Evolutionary conservation across 2,329 filamentous ascomycete species (phyloP), one percentile per base, ranked within the genome.

Genomic region (Lachnellula arida): DNA sequence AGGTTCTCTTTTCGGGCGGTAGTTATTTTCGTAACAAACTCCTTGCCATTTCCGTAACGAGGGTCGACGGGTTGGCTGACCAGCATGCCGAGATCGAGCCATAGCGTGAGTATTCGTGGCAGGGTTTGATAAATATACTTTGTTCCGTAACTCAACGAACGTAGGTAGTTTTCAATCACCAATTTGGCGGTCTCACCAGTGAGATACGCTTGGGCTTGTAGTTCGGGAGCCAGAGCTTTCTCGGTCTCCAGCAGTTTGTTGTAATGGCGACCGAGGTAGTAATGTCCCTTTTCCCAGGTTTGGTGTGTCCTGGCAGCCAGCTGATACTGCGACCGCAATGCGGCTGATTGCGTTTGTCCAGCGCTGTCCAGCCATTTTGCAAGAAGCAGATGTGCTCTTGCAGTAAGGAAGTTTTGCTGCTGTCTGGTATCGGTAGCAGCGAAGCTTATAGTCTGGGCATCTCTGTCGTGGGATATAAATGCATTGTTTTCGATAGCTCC

Each of bases 121-220:
- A 99, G 77, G 0, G 92, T 97, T 71, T 97, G 92, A 67, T 96
- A 96, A 44, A 97, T 83, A 71, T 97, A 97, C 73, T 97, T 99
- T 47, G 91, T 94, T 34, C 94, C 94, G 63, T 87, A 93, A 28
- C 86, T 85, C 46, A 97, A 80, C 2, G 92, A 95, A 28, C 93
- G 84, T 46, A 96, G 78, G 67, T 96, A 97, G 68, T 96, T 97
- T 67, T 97, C 91, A 61, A 97, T 89, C 37, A 99, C 89, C 15
- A 97, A 80, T 67, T 92, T 91, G 2, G 91, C 86, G 19, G 87
- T 84, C 69, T 97, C 92, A 40, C 94, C 95, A 11, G 83, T 89
- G 54, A 94, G 74, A 65, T 85, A 91, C 57, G 82, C 78, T 53
- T 91, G 87, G 43, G 81, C 86, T 71, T 96, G 91, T 60, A 92